Conservation (phyloP, 1,139 yeast genomes). For the Torulaspora pretoriensis region DNA sequence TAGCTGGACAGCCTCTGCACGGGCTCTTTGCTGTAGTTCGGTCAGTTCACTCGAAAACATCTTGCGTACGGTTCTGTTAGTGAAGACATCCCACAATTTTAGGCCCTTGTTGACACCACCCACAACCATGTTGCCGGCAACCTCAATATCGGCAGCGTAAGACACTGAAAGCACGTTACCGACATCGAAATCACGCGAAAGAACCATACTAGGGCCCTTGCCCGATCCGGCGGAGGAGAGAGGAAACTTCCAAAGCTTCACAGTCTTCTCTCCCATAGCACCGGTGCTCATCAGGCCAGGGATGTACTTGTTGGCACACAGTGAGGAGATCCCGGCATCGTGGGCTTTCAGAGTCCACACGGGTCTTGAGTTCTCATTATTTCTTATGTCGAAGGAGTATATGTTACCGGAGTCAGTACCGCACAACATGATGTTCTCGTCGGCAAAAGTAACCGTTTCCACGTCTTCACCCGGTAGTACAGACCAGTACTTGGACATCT, state of each 20-base stretch:
- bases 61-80: slow-evolving; percentile 72
- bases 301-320: slow-evolving; percentile 62
- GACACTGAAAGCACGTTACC: slow-evolving; percentile 84
- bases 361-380: slow-evolving; percentile 52
- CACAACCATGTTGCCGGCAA: slow-evolving; percentile 74
- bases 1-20: slow-evolving; percentile 48
- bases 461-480: slow-evolving; percentile 73
- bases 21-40: slow-evolving; percentile 52
- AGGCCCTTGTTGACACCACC: slow-evolving; percentile 86
- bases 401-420: slow-evolving; percentile 92
- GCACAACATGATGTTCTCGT: slow-evolving; percentile 68
- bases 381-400: slow-evolving; percentile 82
- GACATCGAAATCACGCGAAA: slow-evolving; percentile 88
- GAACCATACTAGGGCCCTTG: slow-evolving; percentile 79
- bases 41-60: slow-evolving; percentile 59
- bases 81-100: slow-evolving; percentile 89
- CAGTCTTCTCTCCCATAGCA: slow-evolving; percentile 83
- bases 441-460: slow-evolving; percentile 72
- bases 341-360: slow-evolving; percentile 97
- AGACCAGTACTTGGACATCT: slow-evolving; percentile 59
- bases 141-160: slow-evolving; percentile 85
- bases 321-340: slow-evolving; percentile 84
- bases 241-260: slow-evolving; percentile 84
- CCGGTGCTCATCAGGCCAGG: slow-evolving; percentile 80
- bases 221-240: slow-evolving; percentile 32